phyloP scores from a whole-genome alignment of 208 protist genomes.

The Giardia duodenalis region DNA sequence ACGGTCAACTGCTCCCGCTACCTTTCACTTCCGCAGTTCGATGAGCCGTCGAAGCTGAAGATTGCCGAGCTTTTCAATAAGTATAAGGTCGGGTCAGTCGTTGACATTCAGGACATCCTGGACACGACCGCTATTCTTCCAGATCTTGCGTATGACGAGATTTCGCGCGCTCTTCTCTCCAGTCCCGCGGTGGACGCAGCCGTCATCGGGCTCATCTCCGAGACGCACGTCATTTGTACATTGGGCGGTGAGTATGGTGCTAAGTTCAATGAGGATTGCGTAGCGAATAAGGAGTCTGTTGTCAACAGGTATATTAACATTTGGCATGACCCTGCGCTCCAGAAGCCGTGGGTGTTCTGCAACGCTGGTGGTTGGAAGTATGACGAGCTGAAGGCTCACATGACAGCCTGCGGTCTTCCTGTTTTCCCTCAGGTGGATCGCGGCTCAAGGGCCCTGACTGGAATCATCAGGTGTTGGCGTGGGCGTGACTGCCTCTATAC shows the following conservation, averaged over 20 bases:
- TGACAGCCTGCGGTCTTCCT: conserved; percentile 24
- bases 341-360: conserved; percentile 34
- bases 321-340: neutral
- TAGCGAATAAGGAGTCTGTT: neutral
- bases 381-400: neutral
- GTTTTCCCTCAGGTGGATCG: conserved; percentile 29
- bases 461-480: neutral
- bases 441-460: neutral
- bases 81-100: conserved; percentile 10
- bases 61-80: conserved; percentile 11
- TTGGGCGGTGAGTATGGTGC: neutral
- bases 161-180: conserved; percentile 21
- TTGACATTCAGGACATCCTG: conserved; percentile 38
- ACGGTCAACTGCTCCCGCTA: neutral
- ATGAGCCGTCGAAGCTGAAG: neutral
- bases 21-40: conserved; percentile 18
- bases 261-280: conserved; percentile 13
- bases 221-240: conserved; percentile 26
- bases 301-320: conserved; percentile 22
- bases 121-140: conserved; percentile 37
- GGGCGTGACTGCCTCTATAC: neutral
- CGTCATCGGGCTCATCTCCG: conserved; percentile 36
- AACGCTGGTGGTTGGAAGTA: conserved; percentile 34
- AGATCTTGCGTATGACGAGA: conserved; percentile 10
- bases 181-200: neutral